These are phyloP conservation scores for Boechera divaricarpa DNA, from an alignment of 345 rosid genomes.

Conservation along the genomic window DNA sequence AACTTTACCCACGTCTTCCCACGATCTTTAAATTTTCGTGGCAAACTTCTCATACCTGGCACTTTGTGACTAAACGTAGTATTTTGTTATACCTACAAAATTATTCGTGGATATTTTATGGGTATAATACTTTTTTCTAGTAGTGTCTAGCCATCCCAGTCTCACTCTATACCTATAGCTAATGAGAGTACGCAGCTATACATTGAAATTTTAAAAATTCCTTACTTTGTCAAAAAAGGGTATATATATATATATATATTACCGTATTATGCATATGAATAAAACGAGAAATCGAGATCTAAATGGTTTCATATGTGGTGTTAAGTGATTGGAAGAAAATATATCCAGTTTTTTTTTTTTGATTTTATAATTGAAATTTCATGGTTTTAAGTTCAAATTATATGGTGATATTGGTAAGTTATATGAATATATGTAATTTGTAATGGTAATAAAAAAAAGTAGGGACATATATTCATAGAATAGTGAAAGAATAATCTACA, in stretches of 20 bases:
- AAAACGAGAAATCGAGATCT: not conserved
- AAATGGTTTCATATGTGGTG: constrained; percentile 3
- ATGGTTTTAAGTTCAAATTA: not conserved
- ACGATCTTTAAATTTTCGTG: too few relatives aligned
- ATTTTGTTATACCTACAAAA: too few relatives aligned
- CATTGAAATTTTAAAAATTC: not conserved
- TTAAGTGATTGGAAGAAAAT: constrained; percentile 2
- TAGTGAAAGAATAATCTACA: not conserved
- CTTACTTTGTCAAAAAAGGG: not conserved
- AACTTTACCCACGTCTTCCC: too few relatives aligned
- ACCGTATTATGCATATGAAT: not conserved
- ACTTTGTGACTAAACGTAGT: too few relatives aligned
- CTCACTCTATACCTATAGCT: constrained; percentile 27
- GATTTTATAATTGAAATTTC: not conserved
- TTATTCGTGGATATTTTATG: too few relatives aligned
- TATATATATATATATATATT: not conserved
- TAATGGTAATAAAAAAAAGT: not conserved
- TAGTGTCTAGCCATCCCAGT: not conserved
- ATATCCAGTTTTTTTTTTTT: not conserved
- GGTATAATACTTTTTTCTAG: too few relatives aligned
- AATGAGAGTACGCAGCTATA: constrained; percentile 1
- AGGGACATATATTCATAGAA: not conserved
- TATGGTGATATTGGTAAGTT: not conserved
- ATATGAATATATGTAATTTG: not conserved
- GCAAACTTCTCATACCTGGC: too few relatives aligned